Evolutionary conservation across 345 rosid genomes (phyloP), one percentile per base, ranked within the genome.

Genomic region (Gossypium anomalum): DNA sequence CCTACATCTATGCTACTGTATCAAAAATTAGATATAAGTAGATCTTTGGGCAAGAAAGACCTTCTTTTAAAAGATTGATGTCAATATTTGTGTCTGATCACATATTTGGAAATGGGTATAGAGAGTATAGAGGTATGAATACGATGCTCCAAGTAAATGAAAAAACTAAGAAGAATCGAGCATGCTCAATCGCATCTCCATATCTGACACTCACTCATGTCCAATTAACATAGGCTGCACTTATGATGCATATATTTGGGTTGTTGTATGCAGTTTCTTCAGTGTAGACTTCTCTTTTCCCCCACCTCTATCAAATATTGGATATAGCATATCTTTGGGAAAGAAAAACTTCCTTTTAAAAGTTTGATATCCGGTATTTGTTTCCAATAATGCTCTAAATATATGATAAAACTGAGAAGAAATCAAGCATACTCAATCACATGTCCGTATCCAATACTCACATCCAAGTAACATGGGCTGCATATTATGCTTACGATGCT

Each of bases 1-100:
- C 53, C 41, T 20, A 72, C 71, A 67, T 80, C 25, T 45, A 56
- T 48, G 41, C 23, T 75, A 47, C 48, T 68, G 64, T 12, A 16
- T 51, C 74, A 43, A 77, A 20, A 14, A 68, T 69, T 56, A 11
- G 10, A 20, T 15, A 29, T 34, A 17, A 55, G 25, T 29, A 25
- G 20, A 51, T 67, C 14, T 20, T 41, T 44, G 53, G 48, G 27
- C 25, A 7, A 14, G 7, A 47, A 47, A 7, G 49, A 10, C 16
- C 11, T 13, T 56, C 12, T 56, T 20, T 20, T 3, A 13, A 51
- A 15, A 12, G 12, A 9, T 9, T 57, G 14, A 9, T 57, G 5
- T 22, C 1, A 6, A 9, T 22, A 59, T 23, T 56, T 22, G 34
- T 23, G 63, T 58, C 16, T 0, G 8, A 58, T 23, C 38, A 58